phyloP scores from a whole-genome alignment of 75 land plant species.

The Gnetum montanum region DNA sequence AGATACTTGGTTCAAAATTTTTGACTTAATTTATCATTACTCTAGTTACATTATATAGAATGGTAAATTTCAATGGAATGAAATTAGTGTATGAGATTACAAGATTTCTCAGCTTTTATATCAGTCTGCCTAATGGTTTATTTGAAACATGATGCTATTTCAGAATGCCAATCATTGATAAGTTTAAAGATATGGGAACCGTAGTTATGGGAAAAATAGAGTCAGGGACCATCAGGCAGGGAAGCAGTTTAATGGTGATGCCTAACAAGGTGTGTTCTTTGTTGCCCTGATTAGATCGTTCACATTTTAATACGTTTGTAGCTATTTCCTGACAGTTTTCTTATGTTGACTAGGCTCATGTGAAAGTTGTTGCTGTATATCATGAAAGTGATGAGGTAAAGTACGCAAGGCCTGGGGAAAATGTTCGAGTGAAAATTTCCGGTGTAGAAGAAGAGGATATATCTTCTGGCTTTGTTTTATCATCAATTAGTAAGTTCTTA shows the following conservation, averaged over 20 bases:
- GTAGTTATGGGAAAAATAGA: slow-evolving; percentile 98
- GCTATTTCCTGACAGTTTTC: background rate
- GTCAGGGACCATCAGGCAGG: slow-evolving; percentile 80
- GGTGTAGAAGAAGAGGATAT: slow-evolving; percentile 97
- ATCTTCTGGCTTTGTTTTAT: slow-evolving; percentile 79
- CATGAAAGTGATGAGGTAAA: slow-evolving; percentile 67
- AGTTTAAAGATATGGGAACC: slow-evolving; percentile 95
- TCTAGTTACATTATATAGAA: too few relatives aligned
- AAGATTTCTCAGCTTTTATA: too few relatives aligned
- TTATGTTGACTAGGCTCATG: slow-evolving; percentile 48
- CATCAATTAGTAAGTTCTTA: slow-evolving; percentile 51
- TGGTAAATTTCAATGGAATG: too few relatives aligned
- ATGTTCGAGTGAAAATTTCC: slow-evolving; percentile 67
- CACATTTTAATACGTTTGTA: background rate
- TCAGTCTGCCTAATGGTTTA: too few relatives aligned
- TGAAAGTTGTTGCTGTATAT: slow-evolving; percentile 71
- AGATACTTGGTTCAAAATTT: too few relatives aligned
- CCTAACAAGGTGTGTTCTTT: slow-evolving; percentile 74
- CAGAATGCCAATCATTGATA: slow-evolving; percentile 96
- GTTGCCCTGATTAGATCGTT: background rate
- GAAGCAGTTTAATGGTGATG: slow-evolving; percentile 78
- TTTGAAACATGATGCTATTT: too few relatives aligned
- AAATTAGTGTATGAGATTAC: too few relatives aligned
- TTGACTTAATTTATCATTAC: too few relatives aligned
- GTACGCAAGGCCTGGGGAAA: slow-evolving; percentile 90